These are phyloP conservation scores for Myrica gale DNA, from an alignment of 306 rosid genomes.

Conservation along the genomic window DNA sequence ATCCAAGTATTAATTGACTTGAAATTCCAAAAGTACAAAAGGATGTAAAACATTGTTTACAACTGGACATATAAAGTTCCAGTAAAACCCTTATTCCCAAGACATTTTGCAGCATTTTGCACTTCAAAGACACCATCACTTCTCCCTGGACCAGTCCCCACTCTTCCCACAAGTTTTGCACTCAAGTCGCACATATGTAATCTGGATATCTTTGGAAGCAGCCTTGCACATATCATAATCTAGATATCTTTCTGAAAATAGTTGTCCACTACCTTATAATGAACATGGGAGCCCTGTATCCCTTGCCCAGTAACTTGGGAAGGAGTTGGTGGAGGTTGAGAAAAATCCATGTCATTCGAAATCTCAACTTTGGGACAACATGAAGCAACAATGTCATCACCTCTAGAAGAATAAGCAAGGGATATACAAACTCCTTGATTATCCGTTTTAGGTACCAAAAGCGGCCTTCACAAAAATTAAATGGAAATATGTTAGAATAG, in stretches of 20 bases:
- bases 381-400: conserved; percentile 68
- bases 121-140: conserved; percentile 11
- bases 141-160: conserved; percentile 68
- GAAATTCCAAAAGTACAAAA: not conserved
- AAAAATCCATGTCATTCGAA: conserved; percentile 29
- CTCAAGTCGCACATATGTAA: conserved; percentile 63
- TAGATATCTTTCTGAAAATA: conserved; percentile 44
- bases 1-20: not conserved
- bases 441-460: conserved; percentile 57
- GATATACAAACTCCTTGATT: conserved; percentile 88
- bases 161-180: conserved; percentile 85
- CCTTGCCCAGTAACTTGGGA: conserved; percentile 49
- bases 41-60: too few relatives aligned
- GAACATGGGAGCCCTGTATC: conserved; percentile 65
- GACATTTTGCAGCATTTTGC: not conserved
- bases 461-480: conserved; percentile 55
- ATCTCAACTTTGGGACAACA: conserved; percentile 76
- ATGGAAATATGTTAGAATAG: conserved; percentile 30
- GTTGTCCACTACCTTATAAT: conserved; percentile 37
- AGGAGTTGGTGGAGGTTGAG: conserved; percentile 53
- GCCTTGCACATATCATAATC: too few relatives aligned
- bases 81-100: too few relatives aligned
- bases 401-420: conserved; percentile 67
- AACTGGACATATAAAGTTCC: not conserved
- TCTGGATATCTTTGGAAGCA: conserved; percentile 69